Evolutionary conservation across 2,329 filamentous ascomycete genomes (phyloP).

Genomic region (Neopestalotiopsis clavispora): DNA sequence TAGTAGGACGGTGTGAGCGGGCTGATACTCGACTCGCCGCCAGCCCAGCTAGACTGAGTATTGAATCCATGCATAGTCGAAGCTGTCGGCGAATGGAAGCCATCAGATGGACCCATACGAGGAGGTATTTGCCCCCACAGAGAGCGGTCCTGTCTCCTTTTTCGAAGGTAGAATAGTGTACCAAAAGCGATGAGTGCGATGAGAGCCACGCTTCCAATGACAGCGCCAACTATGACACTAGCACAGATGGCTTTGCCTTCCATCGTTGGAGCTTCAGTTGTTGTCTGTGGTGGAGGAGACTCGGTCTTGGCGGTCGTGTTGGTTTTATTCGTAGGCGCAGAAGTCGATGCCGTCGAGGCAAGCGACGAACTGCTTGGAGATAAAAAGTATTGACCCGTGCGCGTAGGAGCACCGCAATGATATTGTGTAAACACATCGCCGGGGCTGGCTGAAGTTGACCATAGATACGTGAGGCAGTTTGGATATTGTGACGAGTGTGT

Average conservation of each 20-base stretch:
- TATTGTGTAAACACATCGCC: slow-evolving; percentile 31
- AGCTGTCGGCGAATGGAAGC: neutral
- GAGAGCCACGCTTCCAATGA: slow-evolving; percentile 24
- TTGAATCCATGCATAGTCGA: neutral
- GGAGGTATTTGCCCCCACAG: neutral
- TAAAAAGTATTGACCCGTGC: slow-evolving; percentile 22
- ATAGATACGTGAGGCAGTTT: slow-evolving; percentile 27
- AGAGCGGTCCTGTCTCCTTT: slow-evolving; percentile 1
- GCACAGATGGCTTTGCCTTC: neutral
- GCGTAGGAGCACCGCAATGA: slow-evolving; percentile 24
- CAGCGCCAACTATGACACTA: slow-evolving; percentile 24
- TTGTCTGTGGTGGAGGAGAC: neutral
- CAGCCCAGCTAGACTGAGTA: slow-evolving; percentile 3
- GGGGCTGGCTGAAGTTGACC: slow-evolving; percentile 25
- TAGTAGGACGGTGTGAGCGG: neutral
- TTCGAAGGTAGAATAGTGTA: slow-evolving; percentile 17
- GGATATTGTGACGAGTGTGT: slow-evolving; percentile 16
- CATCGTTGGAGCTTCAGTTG: neutral
- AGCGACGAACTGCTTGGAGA: slow-evolving; percentile 18
- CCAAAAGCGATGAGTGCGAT: slow-evolving; percentile 22
- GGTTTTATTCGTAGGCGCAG: neutral
- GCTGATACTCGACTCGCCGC: neutral
- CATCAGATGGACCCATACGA: neutral
- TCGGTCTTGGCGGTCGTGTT: slow-evolving; percentile 3
- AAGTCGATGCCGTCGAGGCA: slow-evolving; percentile 5